Percentiles rank a stretch among this genome's conserved stretches.
Evolutionary conservation across 2,329 filamentous ascomycete species (phyloP).

Genomic region (Annulohypoxylon truncatum): DNA sequence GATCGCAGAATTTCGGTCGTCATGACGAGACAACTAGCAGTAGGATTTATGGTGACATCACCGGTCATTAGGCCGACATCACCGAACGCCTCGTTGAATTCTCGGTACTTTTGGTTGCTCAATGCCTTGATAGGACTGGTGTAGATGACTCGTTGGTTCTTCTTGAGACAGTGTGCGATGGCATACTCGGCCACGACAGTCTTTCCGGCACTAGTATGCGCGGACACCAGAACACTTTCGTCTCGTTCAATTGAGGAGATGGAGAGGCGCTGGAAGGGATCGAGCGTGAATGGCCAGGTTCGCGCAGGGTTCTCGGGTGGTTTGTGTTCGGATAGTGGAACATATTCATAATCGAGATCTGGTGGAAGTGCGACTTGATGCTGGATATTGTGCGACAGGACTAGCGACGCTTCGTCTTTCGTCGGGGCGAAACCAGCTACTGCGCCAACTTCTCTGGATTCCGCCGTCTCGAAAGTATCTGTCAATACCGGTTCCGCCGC

Average conservation of each 20-base stretch:
- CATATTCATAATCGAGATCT: conserved; percentile 92
- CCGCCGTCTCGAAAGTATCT: conserved; percentile 93
- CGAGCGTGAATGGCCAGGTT: conserved; percentile 88
- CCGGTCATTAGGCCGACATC: conserved; percentile 99
- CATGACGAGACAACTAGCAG: conserved; percentile 97
- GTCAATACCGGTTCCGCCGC: conserved; percentile 85
- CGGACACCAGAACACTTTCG: conserved; percentile 96
- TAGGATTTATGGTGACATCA: conserved; percentile 99
- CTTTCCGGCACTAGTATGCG: conserved; percentile 97
- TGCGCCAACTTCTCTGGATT: conserved; percentile 88
- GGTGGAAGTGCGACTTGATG: conserved; percentile 96
- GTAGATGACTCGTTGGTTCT: conserved; percentile 98
- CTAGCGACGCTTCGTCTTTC: conserved; percentile 74
- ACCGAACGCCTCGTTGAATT: conserved; percentile 94
- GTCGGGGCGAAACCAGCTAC: conserved; percentile 74
- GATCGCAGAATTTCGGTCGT: conserved; percentile 99
- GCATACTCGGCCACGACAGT: conserved; percentile 99
- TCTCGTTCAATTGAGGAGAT: conserved; percentile 95
- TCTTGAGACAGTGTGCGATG: conserved; percentile 95
- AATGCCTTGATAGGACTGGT: conserved; percentile 99
- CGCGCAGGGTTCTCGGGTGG: conserved; percentile 87
- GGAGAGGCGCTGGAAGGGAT: conserved; percentile 96
- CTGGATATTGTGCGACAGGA: conserved; percentile 96
- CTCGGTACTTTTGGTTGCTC: conserved; percentile 98
- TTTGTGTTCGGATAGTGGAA: conserved; percentile 95